Base-by-base conservation (phyloP, 306 rosid genomes). In the Ormosia semicastrata region DNA sequence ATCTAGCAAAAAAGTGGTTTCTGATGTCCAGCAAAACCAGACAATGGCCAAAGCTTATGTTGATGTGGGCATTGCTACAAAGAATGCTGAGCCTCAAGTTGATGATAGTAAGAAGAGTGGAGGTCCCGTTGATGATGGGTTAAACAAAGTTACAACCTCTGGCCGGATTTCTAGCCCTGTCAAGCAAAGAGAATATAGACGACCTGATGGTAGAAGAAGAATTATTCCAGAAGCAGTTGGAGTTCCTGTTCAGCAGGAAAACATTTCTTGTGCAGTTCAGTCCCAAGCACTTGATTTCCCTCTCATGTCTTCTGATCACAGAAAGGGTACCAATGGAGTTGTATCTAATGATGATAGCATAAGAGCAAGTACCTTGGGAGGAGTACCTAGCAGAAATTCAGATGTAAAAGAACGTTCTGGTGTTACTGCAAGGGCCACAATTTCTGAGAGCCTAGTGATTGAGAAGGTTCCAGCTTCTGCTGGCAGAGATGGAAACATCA, bases 151-250 rank as follows among this genome's bases (percentile, higher is more conserved):
- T 52, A 72, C 91, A 7, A 82, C 89, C 58, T 76, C 99, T 70
- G 81, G 73, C 57, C 92, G 88, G 70, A 81, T 89, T 71, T 87
- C 96, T 54, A 91, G 97, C 83, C 98, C 97, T 66, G 98, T 95
- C 70, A 95, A 95, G 88, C 99, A 95, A 84, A 92, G 97, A 82
- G 99, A 95, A 82, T 95, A 95, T 89, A 92, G 97, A 80, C 90
- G 99, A 34, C 96, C 98, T 53, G 98, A 95, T 89, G 99, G 99
- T 17, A 88, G 98, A 75, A 95, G 92, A 91, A 87, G 99, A 86
- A 95, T 95, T 73, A 95, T 94, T 87, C 99, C 99, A 0, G 99
- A 93, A 91, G 93, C 97, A 81, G 99, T 95, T 79, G 99, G 99
- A 36, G 83, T 89, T 87, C 90, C 97, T 73, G 85, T 75, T 76